Evolutionary conservation across 169 alveolate species (phyloP), one percentile per base, ranked within the genome.

Genomic region (Plasmodium blacklocki): DNA sequence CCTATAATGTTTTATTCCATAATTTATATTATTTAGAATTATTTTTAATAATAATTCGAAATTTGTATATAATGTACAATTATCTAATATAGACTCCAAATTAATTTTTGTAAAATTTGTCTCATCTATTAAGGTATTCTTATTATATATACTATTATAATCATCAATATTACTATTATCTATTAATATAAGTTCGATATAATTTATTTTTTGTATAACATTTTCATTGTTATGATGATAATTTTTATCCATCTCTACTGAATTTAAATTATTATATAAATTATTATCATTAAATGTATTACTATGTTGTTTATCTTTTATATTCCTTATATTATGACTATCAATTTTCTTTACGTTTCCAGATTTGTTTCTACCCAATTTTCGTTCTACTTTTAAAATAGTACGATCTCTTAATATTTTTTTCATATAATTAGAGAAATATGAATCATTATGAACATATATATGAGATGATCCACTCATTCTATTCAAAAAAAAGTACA

Each of bases 381-480:
- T 56, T 56, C 21, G 18, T 18, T 49, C 73, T 15, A 21, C 39
- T 26, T 50, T 29, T 39, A 83, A 29, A 9, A 21, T 23, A n/a
- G 29, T 15, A 39, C 47, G 47, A 11, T 63, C 75, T 45, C 63
- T 70, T 47, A 86, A 39, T 6, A 80, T 78, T 19, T 49, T 86
- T 66, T 86, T 86, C 50, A 72, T 32, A 21, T 86, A 86, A 15
- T 43, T 72, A 11, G 26, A 52, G 26, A 71, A 86, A 56, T 70
- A 71, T 2, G 88, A 21, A 47, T 86, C 92, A 54, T 86, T 86
- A 58, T 86, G 92, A 21, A 86, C 56, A 19, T 50, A 86, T 50
- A 23, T 52, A 39, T 23, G 56, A 54, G 63, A 47, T 1, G 92
- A 86, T 5, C 32, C 18, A 50, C 73, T 59, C 26, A 86, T 52